A percentile compares a stretch with the other conserved stretches of the same genome.
These are phyloP conservation scores for Phytophthora idaei DNA, from an alignment of 352 stramenopile species.

Conservation along the genomic window DNA sequence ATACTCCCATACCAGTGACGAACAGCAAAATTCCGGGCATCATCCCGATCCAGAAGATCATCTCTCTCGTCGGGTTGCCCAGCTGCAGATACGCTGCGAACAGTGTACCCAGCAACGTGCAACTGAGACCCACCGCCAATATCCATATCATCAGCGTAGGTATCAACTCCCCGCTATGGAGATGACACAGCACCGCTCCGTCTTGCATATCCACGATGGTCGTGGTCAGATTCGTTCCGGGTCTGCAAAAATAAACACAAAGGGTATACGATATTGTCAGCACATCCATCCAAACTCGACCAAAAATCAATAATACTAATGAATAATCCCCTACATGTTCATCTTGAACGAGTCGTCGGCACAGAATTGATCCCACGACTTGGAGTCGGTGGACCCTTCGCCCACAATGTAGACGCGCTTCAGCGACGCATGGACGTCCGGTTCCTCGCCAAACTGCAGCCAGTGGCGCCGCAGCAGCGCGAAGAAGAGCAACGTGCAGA, in stretches of 20 bases:
- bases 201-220: slow-evolving; percentile 39
- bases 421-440: slow-evolving; percentile 60
- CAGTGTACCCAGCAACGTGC: slow-evolving; percentile 47
- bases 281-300: not conserved
- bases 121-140: slow-evolving; percentile 53
- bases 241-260: slow-evolving; percentile 15
- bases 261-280: not conserved
- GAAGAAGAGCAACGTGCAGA: slow-evolving; percentile 65
- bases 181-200: slow-evolving; percentile 42
- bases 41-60: slow-evolving; percentile 64
- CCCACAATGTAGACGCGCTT: slow-evolving; percentile 49
- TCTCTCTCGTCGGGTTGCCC: slow-evolving; percentile 58
- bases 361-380: slow-evolving; percentile 67
- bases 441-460: slow-evolving; percentile 57
- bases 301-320: slow-evolving; percentile 1
- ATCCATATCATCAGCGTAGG: slow-evolving; percentile 47
- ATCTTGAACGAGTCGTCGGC: slow-evolving; percentile 32
- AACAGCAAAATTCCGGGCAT: slow-evolving; percentile 63
- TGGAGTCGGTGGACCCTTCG: slow-evolving; percentile 42
- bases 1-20: slow-evolving; percentile 29
- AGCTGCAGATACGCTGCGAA: slow-evolving; percentile 71
- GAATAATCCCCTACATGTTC: slow-evolving; percentile 18
- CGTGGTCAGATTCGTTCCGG: slow-evolving; percentile 33
- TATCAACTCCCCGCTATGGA: slow-evolving; percentile 36
- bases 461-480: slow-evolving; percentile 66